A percentile compares a stretch with the other conserved stretches of the same genome.
phyloP scores from a whole-genome alignment of 306 rosid species.

The barrel medic (Medicago truncatula) region MtrunA17r5.0-ANR NC_053046.1:9144001-9144500 shows the following conservation, averaged over 20 bases:
- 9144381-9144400: conserved; percentile 62
- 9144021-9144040: too few species aligned
- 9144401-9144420: conserved; percentile 61
- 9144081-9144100: too few species aligned
- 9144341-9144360: conserved; percentile 83
- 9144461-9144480: conserved; percentile 62
- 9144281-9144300: conserved; percentile 29
- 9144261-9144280: not conserved
- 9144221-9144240: not conserved
- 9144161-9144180: not conserved
- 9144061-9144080: too few species aligned
- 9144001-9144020: too few species aligned
- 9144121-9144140: too few species aligned
- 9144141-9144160: conserved; percentile 16
- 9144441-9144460: conserved; percentile 90
- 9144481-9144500: conserved; percentile 31
- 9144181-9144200: conserved; percentile 6
- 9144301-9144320: not conserved
- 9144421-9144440: conserved; percentile 91
- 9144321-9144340: conserved; percentile 45
- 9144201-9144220: not conserved
- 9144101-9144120: not conserved
- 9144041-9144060: too few species aligned
- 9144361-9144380: conserved; percentile 73
- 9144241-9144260: conserved; percentile 5